Evolutionary conservation across 2,329 filamentous ascomycete species (phyloP), one percentile per base, ranked within the genome.

Genomic region (Parastagonospora nodorum): DNA sequence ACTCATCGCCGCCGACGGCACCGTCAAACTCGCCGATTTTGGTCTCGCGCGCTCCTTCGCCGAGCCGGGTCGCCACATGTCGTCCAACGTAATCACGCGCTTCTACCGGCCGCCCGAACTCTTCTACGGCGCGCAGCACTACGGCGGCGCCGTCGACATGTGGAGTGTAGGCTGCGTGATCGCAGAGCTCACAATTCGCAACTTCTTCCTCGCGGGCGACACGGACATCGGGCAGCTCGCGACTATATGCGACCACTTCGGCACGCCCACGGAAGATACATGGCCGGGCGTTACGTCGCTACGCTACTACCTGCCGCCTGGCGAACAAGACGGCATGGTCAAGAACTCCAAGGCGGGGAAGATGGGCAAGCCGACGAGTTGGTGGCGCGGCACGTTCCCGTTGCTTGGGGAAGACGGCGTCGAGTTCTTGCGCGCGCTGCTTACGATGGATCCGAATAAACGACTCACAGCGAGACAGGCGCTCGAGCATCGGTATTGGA

Each of bases 31-130:
- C 43, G 94, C 93, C 31, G 94, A 99, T 88, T 99, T 99, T 66
- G 94, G 94, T 81, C 86, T 99, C 30, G 94, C 94, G 5, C 82
- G 94, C 56, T 85, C 83, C 53, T 97, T 97, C 72, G 88, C 91
- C 7, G 94, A 99, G 72, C 93, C 94, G 0, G 90, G 92, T 66
- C 80, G 85, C 48, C 82, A 83, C 62, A 99, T 99, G 94, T 97
- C 93, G 1, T 86, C 87, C 67, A 92, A 94, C 67, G 93, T 97
- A 58, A 96, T 99, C 73, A 99, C 94, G 14, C 86, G 92, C 58
- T 99, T 94, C 92, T 99, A 97, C 78, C 84, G 93, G 1, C 92
- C 94, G 0, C 92, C 92, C 0, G 94, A 99, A 79, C 83, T 99
- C 16, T 86, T 97, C 57, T 97, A 93, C 69, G 92, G 92, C 51